phyloP scores from a whole-genome alignment of 2,329 filamentous ascomycete genomes.

The Microascus cirrosus region DNA sequence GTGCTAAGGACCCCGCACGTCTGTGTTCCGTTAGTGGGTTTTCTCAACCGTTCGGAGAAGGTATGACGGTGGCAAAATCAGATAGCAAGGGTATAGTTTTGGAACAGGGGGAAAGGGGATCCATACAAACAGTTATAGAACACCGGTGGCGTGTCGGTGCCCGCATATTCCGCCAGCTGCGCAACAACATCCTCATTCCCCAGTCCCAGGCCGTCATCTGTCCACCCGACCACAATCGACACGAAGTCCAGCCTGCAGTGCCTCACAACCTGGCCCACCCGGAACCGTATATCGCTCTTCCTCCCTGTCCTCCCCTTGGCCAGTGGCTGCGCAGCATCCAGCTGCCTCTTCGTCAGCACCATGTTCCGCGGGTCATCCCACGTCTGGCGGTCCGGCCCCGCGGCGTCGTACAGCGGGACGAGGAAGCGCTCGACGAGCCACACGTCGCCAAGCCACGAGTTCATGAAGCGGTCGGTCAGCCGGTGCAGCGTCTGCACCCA shows the following conservation, averaged over 20 bases:
- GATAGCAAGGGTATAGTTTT: neutral
- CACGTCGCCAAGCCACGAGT: neutral
- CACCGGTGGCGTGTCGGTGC: conserved; percentile 41
- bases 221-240: conserved; percentile 85
- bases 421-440: conserved; percentile 7
- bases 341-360: conserved; percentile 22
- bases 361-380: conserved; percentile 11
- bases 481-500: conserved; percentile 53
- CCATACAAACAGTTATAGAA: conserved; percentile 86
- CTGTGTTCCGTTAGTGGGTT: conserved; percentile 21
- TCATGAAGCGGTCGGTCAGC: conserved; percentile 37
- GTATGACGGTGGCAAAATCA: neutral
- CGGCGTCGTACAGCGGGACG: conserved; percentile 1
- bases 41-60: neutral
- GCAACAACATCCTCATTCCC: conserved; percentile 14
- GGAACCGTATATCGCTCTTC: conserved; percentile 27
- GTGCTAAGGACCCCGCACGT: neutral
- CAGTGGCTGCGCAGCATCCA: conserved; percentile 26
- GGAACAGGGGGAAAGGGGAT: neutral
- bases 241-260: conserved; percentile 73
- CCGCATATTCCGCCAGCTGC: neutral
- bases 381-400: conserved; percentile 1
- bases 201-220: conserved; percentile 66
- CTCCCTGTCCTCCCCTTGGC: neutral
- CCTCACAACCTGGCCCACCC: conserved; percentile 72